Evolutionary conservation across 2,329 filamentous ascomycete species (phyloP).

Genomic region (Ophiostoma piceae): DNA sequence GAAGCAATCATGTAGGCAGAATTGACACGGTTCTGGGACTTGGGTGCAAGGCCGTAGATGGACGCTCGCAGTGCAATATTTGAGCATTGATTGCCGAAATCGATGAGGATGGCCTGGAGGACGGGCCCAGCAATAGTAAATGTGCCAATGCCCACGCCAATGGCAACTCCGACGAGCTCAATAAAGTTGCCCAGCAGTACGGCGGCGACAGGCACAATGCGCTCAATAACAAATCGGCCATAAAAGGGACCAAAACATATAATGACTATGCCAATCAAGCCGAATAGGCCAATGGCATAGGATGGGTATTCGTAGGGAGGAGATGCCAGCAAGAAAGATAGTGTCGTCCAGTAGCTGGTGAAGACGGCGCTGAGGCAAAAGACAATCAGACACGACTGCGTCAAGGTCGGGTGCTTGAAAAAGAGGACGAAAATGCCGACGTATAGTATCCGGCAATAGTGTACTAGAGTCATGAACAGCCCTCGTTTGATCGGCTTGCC

Average conservation of each 20-base stretch:
- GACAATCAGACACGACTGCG: slow-evolving; percentile 63
- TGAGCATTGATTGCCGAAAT: slow-evolving; percentile 66
- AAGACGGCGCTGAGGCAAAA: slow-evolving; percentile 54
- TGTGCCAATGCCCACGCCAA: slow-evolving; percentile 65
- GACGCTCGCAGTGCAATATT: slow-evolving; percentile 68
- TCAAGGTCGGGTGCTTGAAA: slow-evolving; percentile 59
- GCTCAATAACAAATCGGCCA: slow-evolving; percentile 64
- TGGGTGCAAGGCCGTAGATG: slow-evolving; percentile 67
- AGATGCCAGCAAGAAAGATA: slow-evolving; percentile 71
- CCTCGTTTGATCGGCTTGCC: not conserved
- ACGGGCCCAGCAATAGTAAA: slow-evolving; percentile 66
- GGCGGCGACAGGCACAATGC: slow-evolving; percentile 61
- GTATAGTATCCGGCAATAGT: slow-evolving; percentile 61
- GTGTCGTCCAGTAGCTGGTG: slow-evolving; percentile 55
- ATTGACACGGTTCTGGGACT: slow-evolving; percentile 69
- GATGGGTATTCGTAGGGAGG: slow-evolving; percentile 64
- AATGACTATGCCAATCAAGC: slow-evolving; percentile 66
- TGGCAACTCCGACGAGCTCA: slow-evolving; percentile 54
- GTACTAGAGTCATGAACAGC: slow-evolving; percentile 34
- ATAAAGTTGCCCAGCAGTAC: slow-evolving; percentile 58
- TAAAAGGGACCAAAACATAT: slow-evolving; percentile 66
- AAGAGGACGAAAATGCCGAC: slow-evolving; percentile 64
- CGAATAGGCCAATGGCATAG: slow-evolving; percentile 69
- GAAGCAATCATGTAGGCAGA: slow-evolving; percentile 75
- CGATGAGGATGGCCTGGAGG: slow-evolving; percentile 63